A percentile compares a stretch with the other conserved stretches of the same genome.
Evolutionary conservation across 495 filamentous ascomycete species (phyloP).

Genomic region (Recurvomyces mirabilis): DNA sequence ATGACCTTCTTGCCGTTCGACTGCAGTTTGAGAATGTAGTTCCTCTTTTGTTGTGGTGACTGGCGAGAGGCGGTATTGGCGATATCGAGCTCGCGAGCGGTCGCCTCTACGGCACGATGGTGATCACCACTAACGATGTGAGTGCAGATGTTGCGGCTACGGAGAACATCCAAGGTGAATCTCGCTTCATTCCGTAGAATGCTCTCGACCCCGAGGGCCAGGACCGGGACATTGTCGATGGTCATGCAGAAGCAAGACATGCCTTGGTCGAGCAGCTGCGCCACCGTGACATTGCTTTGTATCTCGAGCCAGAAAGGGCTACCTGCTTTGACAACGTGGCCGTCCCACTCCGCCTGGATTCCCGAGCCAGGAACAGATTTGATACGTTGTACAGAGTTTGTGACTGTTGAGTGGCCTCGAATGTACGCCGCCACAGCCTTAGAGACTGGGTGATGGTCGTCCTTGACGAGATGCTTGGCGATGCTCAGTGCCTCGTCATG

Average conservation of each 20-base stretch:
- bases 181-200: not conserved
- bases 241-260: not conserved
- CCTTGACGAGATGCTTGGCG: not conserved
- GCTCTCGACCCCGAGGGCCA: not conserved
- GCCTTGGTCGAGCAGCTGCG: not conserved
- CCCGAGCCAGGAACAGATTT: not conserved
- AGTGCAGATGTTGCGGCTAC: not conserved
- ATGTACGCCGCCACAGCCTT: not conserved
- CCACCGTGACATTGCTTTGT: not conserved
- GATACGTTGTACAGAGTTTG: not conserved
- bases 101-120: not conserved
- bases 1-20: conserved; percentile 30
- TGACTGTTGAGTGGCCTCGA: not conserved
- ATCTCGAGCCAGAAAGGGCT: not conserved
- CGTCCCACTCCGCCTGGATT: not conserved
- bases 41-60: not conserved
- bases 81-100: not conserved
- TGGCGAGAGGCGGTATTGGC: not conserved
- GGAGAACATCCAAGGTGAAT: not conserved
- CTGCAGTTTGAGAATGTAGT: conserved; percentile 18
- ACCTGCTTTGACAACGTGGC: not conserved
- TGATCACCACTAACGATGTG: not conserved
- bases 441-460: not conserved
- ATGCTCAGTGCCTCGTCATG: not conserved
- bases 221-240: not conserved